Evolutionary conservation across 805 yeast genomes (phyloP).

Genomic region (Ogataea polymorpha): DNA sequence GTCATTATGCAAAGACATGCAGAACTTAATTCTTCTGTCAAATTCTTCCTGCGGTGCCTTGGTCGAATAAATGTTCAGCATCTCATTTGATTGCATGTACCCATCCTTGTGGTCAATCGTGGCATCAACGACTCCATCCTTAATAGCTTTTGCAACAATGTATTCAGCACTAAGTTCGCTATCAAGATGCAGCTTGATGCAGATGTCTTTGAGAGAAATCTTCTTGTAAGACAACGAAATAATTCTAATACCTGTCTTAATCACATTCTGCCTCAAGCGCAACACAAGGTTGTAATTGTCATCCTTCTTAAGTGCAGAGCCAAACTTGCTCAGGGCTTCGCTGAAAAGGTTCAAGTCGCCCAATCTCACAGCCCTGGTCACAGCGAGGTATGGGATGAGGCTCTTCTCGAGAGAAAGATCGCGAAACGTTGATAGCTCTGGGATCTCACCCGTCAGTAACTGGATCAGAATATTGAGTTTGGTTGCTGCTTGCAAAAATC

Average conservation of each 20-base stretch:
- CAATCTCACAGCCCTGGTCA: slow-evolving; percentile 85
- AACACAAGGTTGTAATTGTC: slow-evolving; percentile 80
- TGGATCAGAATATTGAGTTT: slow-evolving; percentile 87
- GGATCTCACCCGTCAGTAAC: slow-evolving; percentile 93
- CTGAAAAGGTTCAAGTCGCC: slow-evolving; percentile 87
- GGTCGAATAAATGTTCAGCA: slow-evolving; percentile 83
- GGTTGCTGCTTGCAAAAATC: slow-evolving; percentile 86
- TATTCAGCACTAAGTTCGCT: slow-evolving; percentile 96
- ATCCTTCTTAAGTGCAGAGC: slow-evolving; percentile 62
- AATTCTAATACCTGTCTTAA: slow-evolving; percentile 94
- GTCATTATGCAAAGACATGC: slow-evolving; percentile 86
- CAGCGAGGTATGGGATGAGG: slow-evolving; percentile 76
- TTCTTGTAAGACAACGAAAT: slow-evolving; percentile 87
- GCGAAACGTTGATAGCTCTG: slow-evolving; percentile 79
- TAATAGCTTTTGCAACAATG: slow-evolving; percentile 92
- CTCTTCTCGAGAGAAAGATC: slow-evolving; percentile 57
- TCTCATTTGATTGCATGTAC: slow-evolving; percentile 85
- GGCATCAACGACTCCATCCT: slow-evolving; percentile 97
- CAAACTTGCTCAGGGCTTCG: slow-evolving; percentile 62
- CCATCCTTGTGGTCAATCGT: slow-evolving; percentile 87
- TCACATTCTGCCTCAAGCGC: slow-evolving; percentile 92
- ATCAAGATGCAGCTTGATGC: slow-evolving; percentile 86
- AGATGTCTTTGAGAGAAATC: slow-evolving; percentile 89
- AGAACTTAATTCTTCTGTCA: slow-evolving; percentile 91
- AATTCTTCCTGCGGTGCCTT: slow-evolving; percentile 81